These are phyloP conservation scores for Penicillium coprophilum DNA, from an alignment of 495 filamentous ascomycete species.

Conservation along the genomic window DNA sequence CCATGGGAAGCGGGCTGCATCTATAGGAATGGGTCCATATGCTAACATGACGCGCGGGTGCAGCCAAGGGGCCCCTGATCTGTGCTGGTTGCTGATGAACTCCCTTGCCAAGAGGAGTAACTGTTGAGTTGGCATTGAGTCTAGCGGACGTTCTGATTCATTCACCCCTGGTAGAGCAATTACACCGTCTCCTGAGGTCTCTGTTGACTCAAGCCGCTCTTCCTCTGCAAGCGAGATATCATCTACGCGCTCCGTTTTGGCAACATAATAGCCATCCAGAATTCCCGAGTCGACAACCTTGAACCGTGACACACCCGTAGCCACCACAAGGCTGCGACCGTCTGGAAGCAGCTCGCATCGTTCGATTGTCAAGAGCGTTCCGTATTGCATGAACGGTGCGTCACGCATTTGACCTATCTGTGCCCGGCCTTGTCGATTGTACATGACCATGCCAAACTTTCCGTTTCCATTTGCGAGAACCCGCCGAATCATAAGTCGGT, in stretches of 20 bases:
- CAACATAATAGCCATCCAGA: conserved; percentile 76
- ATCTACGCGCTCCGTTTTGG: conserved; percentile 68
- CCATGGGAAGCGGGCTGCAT: conserved; percentile 78
- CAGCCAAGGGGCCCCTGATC: conserved; percentile 69
- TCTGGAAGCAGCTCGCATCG: conserved; percentile 71
- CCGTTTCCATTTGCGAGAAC: conserved; percentile 65
- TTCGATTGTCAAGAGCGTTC: conserved; percentile 73
- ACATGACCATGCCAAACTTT: conserved; percentile 83
- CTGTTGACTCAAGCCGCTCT: conserved; percentile 66
- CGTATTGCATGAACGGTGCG: conserved; percentile 67
- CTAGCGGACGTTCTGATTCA: conserved; percentile 41
- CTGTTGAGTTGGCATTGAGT: conserved; percentile 65
- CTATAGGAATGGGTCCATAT: conserved; percentile 74
- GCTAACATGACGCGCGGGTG: conserved; percentile 63
- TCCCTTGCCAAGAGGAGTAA: conserved; percentile 61
- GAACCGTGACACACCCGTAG: conserved; percentile 73
- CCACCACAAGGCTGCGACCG: conserved; percentile 77
- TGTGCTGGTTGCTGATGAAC: conserved; percentile 67
- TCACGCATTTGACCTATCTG: conserved; percentile 58
- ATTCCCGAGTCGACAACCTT: conserved; percentile 60
- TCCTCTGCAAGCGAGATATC: conserved; percentile 81
- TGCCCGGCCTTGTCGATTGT: conserved; percentile 53
- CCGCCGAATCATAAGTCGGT: conserved; percentile 82
- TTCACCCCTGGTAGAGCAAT: conserved; percentile 17
- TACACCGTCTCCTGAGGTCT: conserved; percentile 41